Evolutionary conservation across 164 flowering plant species (phyloP).

Genomic region (Aristolochia contorta): DNA sequence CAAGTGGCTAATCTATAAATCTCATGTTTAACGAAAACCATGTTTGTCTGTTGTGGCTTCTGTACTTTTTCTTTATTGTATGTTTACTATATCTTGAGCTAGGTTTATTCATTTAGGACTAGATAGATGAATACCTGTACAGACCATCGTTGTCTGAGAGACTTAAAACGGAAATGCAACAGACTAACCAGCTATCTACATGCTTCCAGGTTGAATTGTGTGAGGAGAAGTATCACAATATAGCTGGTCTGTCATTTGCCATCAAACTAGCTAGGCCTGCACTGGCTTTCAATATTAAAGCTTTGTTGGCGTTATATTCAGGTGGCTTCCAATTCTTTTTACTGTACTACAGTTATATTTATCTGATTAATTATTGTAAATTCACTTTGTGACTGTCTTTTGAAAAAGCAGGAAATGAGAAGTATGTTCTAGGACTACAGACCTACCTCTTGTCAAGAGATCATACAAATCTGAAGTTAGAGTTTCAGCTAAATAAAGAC

Average conservation of each 20-base stretch:
- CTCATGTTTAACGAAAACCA: too few relatives aligned
- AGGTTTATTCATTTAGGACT: neutral
- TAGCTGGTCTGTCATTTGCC: slow-evolving; percentile 43
- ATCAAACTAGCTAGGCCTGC: slow-evolving; percentile 54
- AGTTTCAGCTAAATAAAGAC: slow-evolving; percentile 53
- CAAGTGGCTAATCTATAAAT: too few relatives aligned
- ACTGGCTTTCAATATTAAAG: slow-evolving; percentile 36
- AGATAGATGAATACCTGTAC: neutral
- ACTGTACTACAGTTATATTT: neutral
- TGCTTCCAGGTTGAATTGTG: slow-evolving; percentile 45
- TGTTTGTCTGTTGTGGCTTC: too few relatives aligned
- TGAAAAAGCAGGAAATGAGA: slow-evolving; percentile 33
- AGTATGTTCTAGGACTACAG: slow-evolving; percentile 35
- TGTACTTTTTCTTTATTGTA: too few relatives aligned
- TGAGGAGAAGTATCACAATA: slow-evolving; percentile 57
- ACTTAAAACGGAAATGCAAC: neutral
- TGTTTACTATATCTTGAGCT: too few relatives aligned
- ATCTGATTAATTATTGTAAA: neutral
- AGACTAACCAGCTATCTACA: neutral
- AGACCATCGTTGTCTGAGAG: neutral
- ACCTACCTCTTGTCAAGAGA: slow-evolving; percentile 59
- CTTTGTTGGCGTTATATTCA: slow-evolving; percentile 40
- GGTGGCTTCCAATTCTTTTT: slow-evolving; percentile 26
- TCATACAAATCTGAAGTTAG: slow-evolving; percentile 46
- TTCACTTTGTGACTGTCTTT: neutral